phyloP scores from a whole-genome alignment of 2,329 filamentous ascomycete species.

The Daldinia sp. region DNA sequence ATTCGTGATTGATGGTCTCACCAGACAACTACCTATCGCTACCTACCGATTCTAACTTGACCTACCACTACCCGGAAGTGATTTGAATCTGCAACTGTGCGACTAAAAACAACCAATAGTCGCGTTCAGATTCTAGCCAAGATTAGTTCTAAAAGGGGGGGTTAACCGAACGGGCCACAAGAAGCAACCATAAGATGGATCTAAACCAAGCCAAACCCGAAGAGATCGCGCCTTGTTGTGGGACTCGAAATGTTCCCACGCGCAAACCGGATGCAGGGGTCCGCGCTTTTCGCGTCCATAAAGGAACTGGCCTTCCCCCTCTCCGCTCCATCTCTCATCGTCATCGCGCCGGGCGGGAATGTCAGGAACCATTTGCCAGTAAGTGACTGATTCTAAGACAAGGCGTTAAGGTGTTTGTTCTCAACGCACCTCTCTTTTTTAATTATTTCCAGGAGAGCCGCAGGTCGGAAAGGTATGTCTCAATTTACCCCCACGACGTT shows the following conservation, averaged over 20 bases:
- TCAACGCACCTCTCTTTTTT: neutral
- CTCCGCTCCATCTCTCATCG: conserved; percentile 29
- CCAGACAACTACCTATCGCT: conserved; percentile 23
- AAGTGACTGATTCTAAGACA: conserved; percentile 29
- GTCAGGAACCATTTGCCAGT: conserved; percentile 35
- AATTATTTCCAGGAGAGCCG: neutral
- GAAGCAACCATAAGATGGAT: conserved; percentile 21
- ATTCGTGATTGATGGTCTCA: conserved; percentile 42
- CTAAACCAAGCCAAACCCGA: neutral
- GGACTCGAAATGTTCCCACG: conserved; percentile 27
- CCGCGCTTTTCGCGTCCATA: conserved; percentile 49
- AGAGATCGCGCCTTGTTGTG: conserved; percentile 30
- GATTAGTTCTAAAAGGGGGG: conserved; percentile 27
- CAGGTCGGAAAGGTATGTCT: neutral
- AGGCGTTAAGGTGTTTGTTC: conserved; percentile 9
- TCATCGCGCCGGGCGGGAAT: conserved; percentile 28
- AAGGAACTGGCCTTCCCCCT: conserved; percentile 40
- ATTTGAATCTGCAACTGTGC: conserved; percentile 36
- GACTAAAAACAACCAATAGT: conserved; percentile 46
- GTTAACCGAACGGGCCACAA: conserved; percentile 29
- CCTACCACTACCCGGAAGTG: conserved; percentile 20
- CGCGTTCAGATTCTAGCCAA: conserved; percentile 46
- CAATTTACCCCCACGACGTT: conserved; percentile 13
- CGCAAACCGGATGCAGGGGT: conserved; percentile 38
- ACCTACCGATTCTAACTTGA: neutral